These are phyloP conservation scores for Hansenula sp. DNA, from an alignment of 1,139 yeast genomes.

Conservation along the genomic window DNA sequence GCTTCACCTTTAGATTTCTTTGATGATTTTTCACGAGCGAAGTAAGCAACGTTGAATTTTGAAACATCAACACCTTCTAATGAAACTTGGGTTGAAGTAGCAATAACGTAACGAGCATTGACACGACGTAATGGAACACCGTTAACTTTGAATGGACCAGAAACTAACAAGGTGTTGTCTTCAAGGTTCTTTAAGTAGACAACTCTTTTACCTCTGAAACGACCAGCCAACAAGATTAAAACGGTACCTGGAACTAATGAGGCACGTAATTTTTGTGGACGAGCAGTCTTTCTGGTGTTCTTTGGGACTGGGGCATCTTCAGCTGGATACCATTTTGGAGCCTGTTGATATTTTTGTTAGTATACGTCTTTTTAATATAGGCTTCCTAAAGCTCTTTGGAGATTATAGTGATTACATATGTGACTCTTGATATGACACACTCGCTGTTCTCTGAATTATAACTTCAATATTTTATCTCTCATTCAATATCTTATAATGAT, in stretches of 20 bases:
- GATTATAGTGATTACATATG: background rate
- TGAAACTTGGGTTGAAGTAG: constrained; percentile 90
- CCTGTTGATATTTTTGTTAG: constrained; percentile 28
- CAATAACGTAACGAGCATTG: constrained; percentile 97
- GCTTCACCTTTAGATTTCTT: constrained; percentile 84
- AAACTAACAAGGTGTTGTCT: constrained; percentile 96
- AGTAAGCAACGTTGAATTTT: constrained; percentile 94
- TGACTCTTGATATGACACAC: too few species aligned
- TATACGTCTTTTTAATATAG: background rate
- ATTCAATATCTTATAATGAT: too few species aligned
- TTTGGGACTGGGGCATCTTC: constrained; percentile 88
- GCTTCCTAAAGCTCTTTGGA: too few species aligned
- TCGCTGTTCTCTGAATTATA: too few species aligned
- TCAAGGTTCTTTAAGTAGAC: constrained; percentile 97
- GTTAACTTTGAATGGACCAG: constrained; percentile 99
- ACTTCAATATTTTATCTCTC: too few species aligned
- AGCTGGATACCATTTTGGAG: constrained; percentile 96
- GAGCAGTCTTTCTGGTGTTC: constrained; percentile 84
- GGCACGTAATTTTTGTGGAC: constrained; percentile 95
- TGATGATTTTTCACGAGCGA: constrained; percentile 90
- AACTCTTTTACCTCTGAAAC: constrained; percentile 99
- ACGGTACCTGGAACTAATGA: constrained; percentile 99
- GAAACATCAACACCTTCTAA: constrained; percentile 66
- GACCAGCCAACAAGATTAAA: constrained; percentile 96
- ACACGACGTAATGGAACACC: constrained; percentile 99